phyloP scores from a whole-genome alignment of 2,329 filamentous ascomycete genomes.

The Penicillium paneum region DNA sequence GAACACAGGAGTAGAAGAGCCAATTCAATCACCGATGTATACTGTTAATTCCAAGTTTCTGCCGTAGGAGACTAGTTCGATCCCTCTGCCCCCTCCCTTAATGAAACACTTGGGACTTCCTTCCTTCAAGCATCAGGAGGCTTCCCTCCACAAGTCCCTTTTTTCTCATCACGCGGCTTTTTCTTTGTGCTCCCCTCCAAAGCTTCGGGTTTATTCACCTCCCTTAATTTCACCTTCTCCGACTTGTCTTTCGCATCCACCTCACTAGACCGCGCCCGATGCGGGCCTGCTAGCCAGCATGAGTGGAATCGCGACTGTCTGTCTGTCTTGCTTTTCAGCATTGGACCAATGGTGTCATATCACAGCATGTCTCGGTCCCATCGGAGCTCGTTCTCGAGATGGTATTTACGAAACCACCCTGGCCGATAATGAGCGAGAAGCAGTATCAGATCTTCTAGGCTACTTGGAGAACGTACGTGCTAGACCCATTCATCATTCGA shows the following conservation, averaged over 20 bases:
- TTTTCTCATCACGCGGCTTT: not conserved
- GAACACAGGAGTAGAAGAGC: not conserved
- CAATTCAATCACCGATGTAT: not conserved
- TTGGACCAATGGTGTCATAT: constrained; percentile 45
- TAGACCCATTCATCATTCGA: not conserved
- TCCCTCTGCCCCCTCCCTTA: constrained; percentile 3
- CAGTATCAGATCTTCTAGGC: constrained; percentile 88
- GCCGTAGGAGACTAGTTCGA: constrained; percentile 3
- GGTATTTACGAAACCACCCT: constrained; percentile 81
- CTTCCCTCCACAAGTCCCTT: not conserved
- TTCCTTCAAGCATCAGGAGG: constrained; percentile 5
- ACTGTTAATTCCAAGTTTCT: constrained; percentile 5
- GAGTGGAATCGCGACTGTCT: constrained; percentile 41
- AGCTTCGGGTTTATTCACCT: constrained; percentile 1
- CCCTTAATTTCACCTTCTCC: not conserved
- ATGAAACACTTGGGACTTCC: constrained; percentile 3
- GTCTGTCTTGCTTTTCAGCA: constrained; percentile 42
- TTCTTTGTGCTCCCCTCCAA: not conserved
- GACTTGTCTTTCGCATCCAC: not conserved
- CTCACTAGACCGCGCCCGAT: constrained; percentile 23
- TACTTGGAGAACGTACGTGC: constrained; percentile 88
- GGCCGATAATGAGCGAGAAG: constrained; percentile 93
- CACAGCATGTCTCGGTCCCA: constrained; percentile 39
- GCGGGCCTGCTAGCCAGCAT: constrained; percentile 32
- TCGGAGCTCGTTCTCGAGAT: constrained; percentile 71